Percentiles rank a stretch among this genome's conserved stretches.
These are phyloP conservation scores for Glycine tomentella DNA, from an alignment of 306 rosid genomes.

Conservation along the genomic window DNA sequence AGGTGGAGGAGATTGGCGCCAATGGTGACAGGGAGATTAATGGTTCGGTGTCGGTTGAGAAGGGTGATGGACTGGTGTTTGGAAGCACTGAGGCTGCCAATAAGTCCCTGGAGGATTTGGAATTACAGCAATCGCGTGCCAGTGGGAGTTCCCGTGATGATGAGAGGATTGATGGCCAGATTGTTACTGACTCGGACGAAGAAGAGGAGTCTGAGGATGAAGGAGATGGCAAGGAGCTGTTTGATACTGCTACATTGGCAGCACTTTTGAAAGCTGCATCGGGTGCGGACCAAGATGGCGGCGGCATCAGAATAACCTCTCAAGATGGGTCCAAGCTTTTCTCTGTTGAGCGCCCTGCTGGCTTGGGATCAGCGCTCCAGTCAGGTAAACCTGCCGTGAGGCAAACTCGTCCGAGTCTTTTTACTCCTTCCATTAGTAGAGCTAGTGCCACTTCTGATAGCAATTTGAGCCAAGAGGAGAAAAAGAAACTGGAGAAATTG, in stretches of 20 bases:
- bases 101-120: conserved; percentile 75
- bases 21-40: conserved; percentile 53
- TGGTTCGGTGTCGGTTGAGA: conserved; percentile 61
- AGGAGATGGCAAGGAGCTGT: conserved; percentile 82
- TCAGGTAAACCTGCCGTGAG: conserved; percentile 72
- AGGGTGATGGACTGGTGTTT: conserved; percentile 60
- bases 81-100: conserved; percentile 78
- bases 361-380: conserved; percentile 84
- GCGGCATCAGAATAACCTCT: conserved; percentile 75
- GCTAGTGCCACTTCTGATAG: conserved; percentile 55
- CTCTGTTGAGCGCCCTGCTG: conserved; percentile 98
- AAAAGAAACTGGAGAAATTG: conserved; percentile 67
- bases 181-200: conserved; percentile 89
- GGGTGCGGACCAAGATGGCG: conserved; percentile 76
- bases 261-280: conserved; percentile 95
- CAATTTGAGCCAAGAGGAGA: conserved; percentile 84
- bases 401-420: conserved; percentile 62
- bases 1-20: conserved; percentile 33
- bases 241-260: conserved; percentile 92
- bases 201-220: conserved; percentile 89
- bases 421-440: conserved; percentile 58
- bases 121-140: conserved; percentile 53
- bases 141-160: conserved; percentile 65
- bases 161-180: conserved; percentile 85
- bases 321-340: conserved; percentile 93